Percentiles rank a stretch among this genome's conserved stretches.
phyloP scores from a whole-genome alignment of 1,139 yeast species.

The Taiozyma sp. region DNA sequence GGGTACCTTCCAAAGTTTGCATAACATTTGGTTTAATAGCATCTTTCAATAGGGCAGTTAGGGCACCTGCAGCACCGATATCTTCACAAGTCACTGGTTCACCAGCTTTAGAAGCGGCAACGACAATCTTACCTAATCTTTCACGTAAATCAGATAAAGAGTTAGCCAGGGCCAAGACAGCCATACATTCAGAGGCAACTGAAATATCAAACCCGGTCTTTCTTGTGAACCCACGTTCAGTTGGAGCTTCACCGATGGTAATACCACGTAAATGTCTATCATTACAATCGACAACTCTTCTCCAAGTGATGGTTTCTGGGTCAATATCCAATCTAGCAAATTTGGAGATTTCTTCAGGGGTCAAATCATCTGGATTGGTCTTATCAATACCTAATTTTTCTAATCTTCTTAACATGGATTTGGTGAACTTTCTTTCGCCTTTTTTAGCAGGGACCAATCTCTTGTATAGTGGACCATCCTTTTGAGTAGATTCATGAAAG shows the following conservation, averaged over 20 bases:
- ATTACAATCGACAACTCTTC: constrained; percentile 94
- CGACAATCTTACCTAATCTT: constrained; percentile 86
- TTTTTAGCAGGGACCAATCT: constrained; percentile 86
- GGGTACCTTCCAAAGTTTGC: constrained; percentile 98
- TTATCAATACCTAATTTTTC: constrained; percentile 75
- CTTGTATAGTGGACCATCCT: constrained; percentile 79
- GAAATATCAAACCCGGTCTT: constrained; percentile 94
- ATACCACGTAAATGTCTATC: constrained; percentile 91
- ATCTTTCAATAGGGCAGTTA: constrained; percentile 92
- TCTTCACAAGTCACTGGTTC: constrained; percentile 95
- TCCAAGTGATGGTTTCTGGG: constrained; percentile 92
- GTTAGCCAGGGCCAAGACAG: constrained; percentile 85
- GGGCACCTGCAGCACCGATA: constrained; percentile 95
- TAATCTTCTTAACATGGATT: constrained; percentile 74
- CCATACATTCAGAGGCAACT: constrained; percentile 98
- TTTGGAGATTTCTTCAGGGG: constrained; percentile 65
- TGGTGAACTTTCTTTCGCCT: constrained; percentile 73
- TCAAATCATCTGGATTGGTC: constrained; percentile 77
- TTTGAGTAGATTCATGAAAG: constrained; percentile 74
- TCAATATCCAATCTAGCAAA: constrained; percentile 90
- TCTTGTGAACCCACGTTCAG: constrained; percentile 88
- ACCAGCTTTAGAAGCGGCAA: constrained; percentile 77
- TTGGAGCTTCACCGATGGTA: constrained; percentile 89
- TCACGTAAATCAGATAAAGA: constrained; percentile 83
- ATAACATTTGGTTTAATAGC: constrained; percentile 96